A percentile compares a stretch with the other conserved stretches of the same genome.
phyloP scores from a whole-genome alignment of 1,284 basidiomycete genomes.

The Leccinum griseonigrum region DNA sequence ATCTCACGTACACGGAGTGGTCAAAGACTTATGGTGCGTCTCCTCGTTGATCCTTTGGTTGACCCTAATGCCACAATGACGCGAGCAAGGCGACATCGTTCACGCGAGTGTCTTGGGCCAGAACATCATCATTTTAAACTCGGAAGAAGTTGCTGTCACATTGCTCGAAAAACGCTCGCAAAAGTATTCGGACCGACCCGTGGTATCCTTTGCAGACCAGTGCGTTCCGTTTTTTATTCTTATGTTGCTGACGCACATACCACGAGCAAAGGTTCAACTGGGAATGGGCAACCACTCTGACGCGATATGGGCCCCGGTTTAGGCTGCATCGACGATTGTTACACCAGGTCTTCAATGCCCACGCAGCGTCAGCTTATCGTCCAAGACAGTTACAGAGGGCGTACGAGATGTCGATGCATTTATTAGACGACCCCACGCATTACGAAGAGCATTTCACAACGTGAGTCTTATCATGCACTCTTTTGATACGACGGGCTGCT shows the following conservation, averaged over 20 bases:
- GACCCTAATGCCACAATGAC: no score
- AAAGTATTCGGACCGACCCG: slow-evolving; percentile 24
- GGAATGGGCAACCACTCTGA: slow-evolving; percentile 7
- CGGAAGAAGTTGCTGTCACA: slow-evolving; percentile 14
- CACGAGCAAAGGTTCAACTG: slow-evolving; percentile 12
- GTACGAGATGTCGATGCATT: slow-evolving; percentile 8
- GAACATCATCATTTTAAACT: slow-evolving; percentile 18
- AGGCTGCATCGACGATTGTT: slow-evolving; percentile 15
- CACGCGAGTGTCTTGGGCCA: slow-evolving; percentile 7
- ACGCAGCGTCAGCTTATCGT: slow-evolving; percentile 13
- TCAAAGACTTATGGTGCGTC: not conserved
- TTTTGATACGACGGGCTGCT: not conserved
- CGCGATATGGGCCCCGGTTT: slow-evolving; percentile 15
- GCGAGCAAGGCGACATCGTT: no score
- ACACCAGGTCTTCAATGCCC: slow-evolving; percentile 15
- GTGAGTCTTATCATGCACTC: slow-evolving; percentile 3
- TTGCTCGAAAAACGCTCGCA: slow-evolving; percentile 23
- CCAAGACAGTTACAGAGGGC: slow-evolving; percentile 15
- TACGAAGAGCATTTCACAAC: slow-evolving; percentile 14
- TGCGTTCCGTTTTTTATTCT: not conserved
- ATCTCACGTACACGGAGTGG: not conserved
- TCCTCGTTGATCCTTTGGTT: not conserved
- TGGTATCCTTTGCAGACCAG: slow-evolving; percentile 6
- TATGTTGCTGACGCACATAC: not conserved
- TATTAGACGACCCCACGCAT: slow-evolving; percentile 7